A percentile compares a stretch with the other conserved stretches of the same genome.
phyloP scores from a whole-genome alignment of 176 grass and related monocot species.

The Poa pratensis region DNA sequence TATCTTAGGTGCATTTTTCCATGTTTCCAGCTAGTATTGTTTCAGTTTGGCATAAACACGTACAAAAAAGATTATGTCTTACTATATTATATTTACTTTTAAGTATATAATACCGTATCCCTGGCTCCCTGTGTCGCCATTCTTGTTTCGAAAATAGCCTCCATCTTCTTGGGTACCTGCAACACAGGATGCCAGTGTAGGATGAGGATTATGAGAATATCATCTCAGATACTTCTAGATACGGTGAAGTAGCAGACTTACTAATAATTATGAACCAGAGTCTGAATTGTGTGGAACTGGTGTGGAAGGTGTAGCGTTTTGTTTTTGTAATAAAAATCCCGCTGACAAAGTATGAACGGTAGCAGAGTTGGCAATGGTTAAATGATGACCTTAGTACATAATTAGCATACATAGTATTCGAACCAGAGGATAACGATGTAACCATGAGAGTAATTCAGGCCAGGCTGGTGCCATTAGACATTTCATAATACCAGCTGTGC shows the following conservation, averaged over 20 bases:
- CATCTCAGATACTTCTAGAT: background rate
- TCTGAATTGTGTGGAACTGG: too few species aligned
- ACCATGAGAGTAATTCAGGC: conserved; percentile 9
- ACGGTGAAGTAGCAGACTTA: background rate
- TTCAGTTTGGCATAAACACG: background rate
- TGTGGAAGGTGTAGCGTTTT: background rate
- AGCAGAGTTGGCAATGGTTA: background rate
- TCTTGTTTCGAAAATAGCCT: background rate
- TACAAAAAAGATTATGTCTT: background rate
- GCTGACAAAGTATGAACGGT: background rate
- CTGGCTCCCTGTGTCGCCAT: background rate
- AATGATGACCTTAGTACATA: conserved; percentile 8
- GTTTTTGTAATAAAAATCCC: background rate
- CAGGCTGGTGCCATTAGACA: background rate
- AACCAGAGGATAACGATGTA: conserved; percentile 4
- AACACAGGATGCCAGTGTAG: background rate
- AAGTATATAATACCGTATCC: background rate
- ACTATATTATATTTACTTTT: background rate
- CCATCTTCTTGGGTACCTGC: background rate
- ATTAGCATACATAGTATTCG: background rate
- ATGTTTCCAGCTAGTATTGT: conserved; percentile 3
- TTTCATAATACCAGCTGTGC: conserved; percentile 19
- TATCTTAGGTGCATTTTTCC: background rate
- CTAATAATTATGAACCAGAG: background rate
- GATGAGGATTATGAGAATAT: background rate